phyloP scores from a whole-genome alignment of 2,329 filamentous ascomycete genomes.

The Pseudogymnoascus sp. region DNA sequence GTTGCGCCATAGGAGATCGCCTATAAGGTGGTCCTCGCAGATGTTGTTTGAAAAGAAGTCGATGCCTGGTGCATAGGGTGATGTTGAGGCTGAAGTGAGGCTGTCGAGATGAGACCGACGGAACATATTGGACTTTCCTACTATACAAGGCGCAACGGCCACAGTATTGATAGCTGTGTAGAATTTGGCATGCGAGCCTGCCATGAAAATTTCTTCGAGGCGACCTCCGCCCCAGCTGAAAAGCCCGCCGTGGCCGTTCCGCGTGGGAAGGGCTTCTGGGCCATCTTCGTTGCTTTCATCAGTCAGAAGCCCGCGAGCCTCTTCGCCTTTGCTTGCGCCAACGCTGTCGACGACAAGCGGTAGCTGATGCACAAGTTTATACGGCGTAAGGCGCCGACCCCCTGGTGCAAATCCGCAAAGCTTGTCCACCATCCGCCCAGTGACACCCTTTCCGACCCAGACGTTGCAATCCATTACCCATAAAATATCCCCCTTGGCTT shows the following conservation, averaged over 20 bases:
- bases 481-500: constrained; percentile 77
- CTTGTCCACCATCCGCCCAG: constrained; percentile 82
- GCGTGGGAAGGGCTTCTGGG: constrained; percentile 19
- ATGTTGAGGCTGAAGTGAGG: constrained; percentile 43
- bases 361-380: constrained; percentile 93
- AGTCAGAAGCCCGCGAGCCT: constrained; percentile 20
- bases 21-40: constrained; percentile 94
- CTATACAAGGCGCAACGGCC: constrained; percentile 79
- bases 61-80: constrained; percentile 54
- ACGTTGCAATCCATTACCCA: constrained; percentile 98
- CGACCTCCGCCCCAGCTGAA: constrained; percentile 56
- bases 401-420: constrained; percentile 57
- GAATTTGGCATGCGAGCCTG: constrained; percentile 91
- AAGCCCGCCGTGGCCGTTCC: constrained; percentile 24
- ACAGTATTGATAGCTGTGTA: constrained; percentile 96
- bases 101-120: constrained; percentile 80
- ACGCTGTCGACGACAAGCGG: constrained; percentile 78
- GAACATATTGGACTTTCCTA: constrained; percentile 99
- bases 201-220: constrained; percentile 90
- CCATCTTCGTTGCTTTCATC: constrained; percentile 18
- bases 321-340: constrained; percentile 24
- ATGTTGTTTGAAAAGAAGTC: constrained; percentile 95
- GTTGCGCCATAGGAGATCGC: constrained; percentile 81
- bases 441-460: constrained; percentile 73
- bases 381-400: constrained; percentile 45